Evolutionary conservation across 495 filamentous ascomycete species (phyloP), one percentile per base, ranked within the genome.

Genomic region (Penicillium flavigenum): DNA sequence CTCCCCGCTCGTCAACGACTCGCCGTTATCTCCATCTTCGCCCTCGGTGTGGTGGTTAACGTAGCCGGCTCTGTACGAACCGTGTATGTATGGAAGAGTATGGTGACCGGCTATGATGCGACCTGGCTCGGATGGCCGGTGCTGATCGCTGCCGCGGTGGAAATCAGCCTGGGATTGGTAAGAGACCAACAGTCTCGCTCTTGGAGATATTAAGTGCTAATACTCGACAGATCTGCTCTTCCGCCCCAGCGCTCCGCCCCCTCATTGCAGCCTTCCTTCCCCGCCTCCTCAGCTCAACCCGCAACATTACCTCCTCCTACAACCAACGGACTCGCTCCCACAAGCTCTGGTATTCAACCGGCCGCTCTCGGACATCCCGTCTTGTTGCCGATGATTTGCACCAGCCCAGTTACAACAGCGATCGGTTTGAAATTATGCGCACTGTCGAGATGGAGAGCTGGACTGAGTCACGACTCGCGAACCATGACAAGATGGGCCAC

Each of bases 151-250:
- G 79, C 79, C 12, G 66, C 74, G 8, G 61, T 88, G 3, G 85
- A 87, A 60, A 77, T 87, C 16, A 81, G 82, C 57, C 58, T 87
- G 27, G 84, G 81, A 22, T 72, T 87, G 66, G 83, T 87, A 79
- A 59, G 81, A 68, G 0, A 22, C n/a, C 9, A 34, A 51, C 57
- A 59, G 26, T 54, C 26, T 52, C 6, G 32, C 22, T 36, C 9
- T 7, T 45, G 3, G 19, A 53, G 17, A 50, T 36, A 2, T 11
- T 12, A 17, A 20, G 22, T 26, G 49, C 32, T 47, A 14, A 47
- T 8, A 44, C 2, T 39, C 22, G 34, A 11, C 45, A 80, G 81
- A 81, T 83, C 61, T 83, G 81, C 63, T 80, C 80, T 51, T 83
- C 80, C 12, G 74, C 80, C 14, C 81, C 81, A 1, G 81, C 83